Evolutionary conservation across 2,329 filamentous ascomycete species (phyloP), one percentile per base, ranked within the genome.

Genomic region (Verticillium longisporum): DNA sequence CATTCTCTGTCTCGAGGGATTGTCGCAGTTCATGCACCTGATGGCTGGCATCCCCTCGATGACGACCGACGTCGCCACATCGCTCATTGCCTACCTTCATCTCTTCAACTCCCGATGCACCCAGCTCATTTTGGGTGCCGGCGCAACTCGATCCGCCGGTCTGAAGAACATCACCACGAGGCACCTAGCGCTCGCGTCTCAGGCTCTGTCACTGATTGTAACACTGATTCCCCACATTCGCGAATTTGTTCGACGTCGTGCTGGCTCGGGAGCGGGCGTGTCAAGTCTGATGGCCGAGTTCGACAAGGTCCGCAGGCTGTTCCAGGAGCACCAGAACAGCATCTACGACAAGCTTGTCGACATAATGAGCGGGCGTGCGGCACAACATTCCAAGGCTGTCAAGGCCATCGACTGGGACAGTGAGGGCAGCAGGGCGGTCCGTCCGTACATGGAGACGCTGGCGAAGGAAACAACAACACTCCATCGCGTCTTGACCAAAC

Each of bases 81-180:
- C 88, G 0, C 83, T 99, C 11, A 80, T 97, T 53, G 88, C 95
- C 26, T 96, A 96, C 70, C 82, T 98, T 14, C 91, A 95, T 66
- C 82, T 96, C 4, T 99, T 98, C 81, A 97, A 99, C 74, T 97
- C 92, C 2, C 89, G 95, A 21, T 93, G 93, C 61, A 96, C 90
- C n/a, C 95, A 99, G 72, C 84, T 99, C 61, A 97, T 99, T 65
- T 86, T 99, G 6, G 95, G 95, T 1, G 95, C 95, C 1, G 95
- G 95, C 4, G 95, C 95, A 4, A 97, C 91, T 5, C 83, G 87
- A 38, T 92, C 90, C 31, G 95, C 93, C 1, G 94, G 94, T 0
- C 80, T 99, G 21, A 97, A 92, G 73, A 97, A 97, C 70, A 99
- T 99, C 72, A 97, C 91, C 0, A 97, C 95, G 0, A 95, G 95